Conservation (phyloP, 306 rosid species). For the Cucurbita maxima region DNA sequence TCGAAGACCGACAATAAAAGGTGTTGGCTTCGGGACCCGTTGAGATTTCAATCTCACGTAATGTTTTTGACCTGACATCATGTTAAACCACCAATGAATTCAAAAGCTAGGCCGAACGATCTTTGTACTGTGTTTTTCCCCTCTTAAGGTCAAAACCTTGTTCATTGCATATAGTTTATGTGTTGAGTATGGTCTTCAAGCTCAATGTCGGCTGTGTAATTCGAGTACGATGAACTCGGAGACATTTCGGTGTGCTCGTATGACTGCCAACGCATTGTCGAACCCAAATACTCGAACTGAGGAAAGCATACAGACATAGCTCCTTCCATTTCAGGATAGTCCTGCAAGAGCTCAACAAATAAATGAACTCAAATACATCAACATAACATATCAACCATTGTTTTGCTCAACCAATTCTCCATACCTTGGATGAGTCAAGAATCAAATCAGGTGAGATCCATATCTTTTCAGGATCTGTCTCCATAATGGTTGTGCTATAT, state of each 20-base stretch:
- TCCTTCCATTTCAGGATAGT: slow-evolving; percentile 40
- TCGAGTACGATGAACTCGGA: slow-evolving; percentile 59
- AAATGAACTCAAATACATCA: not conserved
- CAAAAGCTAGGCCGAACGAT: not conserved
- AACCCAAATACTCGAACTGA: slow-evolving; percentile 22
- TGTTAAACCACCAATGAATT: not conserved
- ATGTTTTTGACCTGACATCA: slow-evolving; percentile 8
- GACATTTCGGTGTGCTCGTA: slow-evolving; percentile 37
- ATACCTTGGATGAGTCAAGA: slow-evolving; percentile 84
- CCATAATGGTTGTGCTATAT: slow-evolving; percentile 26
- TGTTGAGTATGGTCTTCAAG: slow-evolving; percentile 31
- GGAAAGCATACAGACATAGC: slow-evolving; percentile 31
- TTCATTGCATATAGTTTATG: slow-evolving; percentile 43
- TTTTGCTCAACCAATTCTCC: not conserved
- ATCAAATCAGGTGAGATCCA: slow-evolving; percentile 71
- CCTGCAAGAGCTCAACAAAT: slow-evolving; percentile 28
- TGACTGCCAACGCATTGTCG: slow-evolving; percentile 37
- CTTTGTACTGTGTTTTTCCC: slow-evolving; percentile 11
- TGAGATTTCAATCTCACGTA: slow-evolving; percentile 18
- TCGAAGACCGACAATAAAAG: slow-evolving; percentile 82
- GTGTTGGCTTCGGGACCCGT: slow-evolving; percentile 50
- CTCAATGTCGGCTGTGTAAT: slow-evolving; percentile 36
- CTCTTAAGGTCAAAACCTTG: slow-evolving; percentile 32
- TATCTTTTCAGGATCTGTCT: slow-evolving; percentile 30
- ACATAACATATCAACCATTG: not conserved